Evolutionary conservation across 208 protist genomes (phyloP), one percentile per base, ranked within the genome.

Genomic region (Herpetomonas tarakana): DNA sequence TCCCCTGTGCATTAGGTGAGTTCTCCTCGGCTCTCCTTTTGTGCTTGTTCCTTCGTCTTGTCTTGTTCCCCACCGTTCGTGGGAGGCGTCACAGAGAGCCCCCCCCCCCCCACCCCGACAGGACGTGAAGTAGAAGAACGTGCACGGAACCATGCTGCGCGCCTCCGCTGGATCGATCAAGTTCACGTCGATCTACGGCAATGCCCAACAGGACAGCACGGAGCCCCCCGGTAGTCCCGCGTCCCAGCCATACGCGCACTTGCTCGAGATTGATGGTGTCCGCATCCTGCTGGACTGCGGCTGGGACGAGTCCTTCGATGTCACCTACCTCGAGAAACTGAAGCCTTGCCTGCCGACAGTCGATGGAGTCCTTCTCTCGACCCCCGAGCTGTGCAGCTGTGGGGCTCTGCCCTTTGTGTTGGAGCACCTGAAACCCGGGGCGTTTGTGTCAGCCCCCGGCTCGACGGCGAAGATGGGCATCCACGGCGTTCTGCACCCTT

Each of bases 281-380:
- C 58, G 76, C 9, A 83, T 96, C 57, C 71, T 96, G 35, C 73
- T 96, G 16, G 90, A 96, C 62, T 96, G 90, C 63, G 90, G 90
- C 4, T 96, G 86, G 85, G 78, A 86, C 58, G 82, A 89, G 49
- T 45, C 39, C 26, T 92, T 93, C 56, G 62, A 74, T 39, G 66
- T 66, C 0, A 54, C 52, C 1, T 91, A 88, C 52, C 68, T 93
- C 2, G 55, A 74, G 18, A 46, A 59, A 39, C 62, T 93, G 47
- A 60, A 70, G 31, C 82, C 83, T 1, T 77, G 87, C 47, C 41
- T 87, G 24, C 35, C 55, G 0, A 58, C 61, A 11, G 67, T 87
- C n/a, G 81, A 93, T 54, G 80, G 71, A 0, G 90, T 93, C 6
- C 71, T 96, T 2, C 63, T 96, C 25, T 96, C 90, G 4, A 83